phyloP scores from a whole-genome alignment of 164 flowering plant species.

The Tinospora cordifolia region DNA sequence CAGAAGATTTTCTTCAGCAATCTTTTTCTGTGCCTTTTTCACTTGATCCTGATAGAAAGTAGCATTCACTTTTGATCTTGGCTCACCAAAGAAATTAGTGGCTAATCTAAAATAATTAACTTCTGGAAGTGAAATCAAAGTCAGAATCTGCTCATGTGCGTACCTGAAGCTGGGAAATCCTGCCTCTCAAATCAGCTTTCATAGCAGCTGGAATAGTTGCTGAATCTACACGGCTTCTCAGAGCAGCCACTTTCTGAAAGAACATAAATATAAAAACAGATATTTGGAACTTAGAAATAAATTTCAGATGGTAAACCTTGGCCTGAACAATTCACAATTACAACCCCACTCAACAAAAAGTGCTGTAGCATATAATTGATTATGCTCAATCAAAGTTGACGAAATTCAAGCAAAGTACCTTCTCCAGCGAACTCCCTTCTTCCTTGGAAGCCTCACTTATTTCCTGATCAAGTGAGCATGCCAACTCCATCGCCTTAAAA shows the following conservation, averaged over 20 bases:
- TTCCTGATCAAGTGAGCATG: conserved; percentile 58
- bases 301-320: too few relatives aligned
- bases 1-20: conserved; percentile 63
- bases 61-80: neutral
- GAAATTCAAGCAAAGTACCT: conserved; percentile 42
- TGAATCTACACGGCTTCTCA: conserved; percentile 64
- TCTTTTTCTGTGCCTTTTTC: conserved; percentile 75
- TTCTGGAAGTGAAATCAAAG: neutral
- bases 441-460: conserved; percentile 49
- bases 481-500: conserved; percentile 57
- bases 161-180: conserved; percentile 69
- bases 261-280: neutral
- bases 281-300: too few relatives aligned
- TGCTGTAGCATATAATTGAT: neutral
- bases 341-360: neutral
- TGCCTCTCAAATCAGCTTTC: conserved; percentile 69
- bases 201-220: conserved; percentile 77
- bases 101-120: neutral
- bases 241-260: conserved; percentile 66
- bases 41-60: conserved; percentile 49
- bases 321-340: too few relatives aligned
- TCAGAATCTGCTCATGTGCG: neutral
- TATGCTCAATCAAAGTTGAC: neutral
- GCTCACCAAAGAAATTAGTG: neutral
- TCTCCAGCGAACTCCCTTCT: conserved; percentile 58